Evolutionary conservation across 768 basidiomycete species (phyloP), one percentile per base, ranked within the genome.

Genomic region (Naganishia randhawae): DNA sequence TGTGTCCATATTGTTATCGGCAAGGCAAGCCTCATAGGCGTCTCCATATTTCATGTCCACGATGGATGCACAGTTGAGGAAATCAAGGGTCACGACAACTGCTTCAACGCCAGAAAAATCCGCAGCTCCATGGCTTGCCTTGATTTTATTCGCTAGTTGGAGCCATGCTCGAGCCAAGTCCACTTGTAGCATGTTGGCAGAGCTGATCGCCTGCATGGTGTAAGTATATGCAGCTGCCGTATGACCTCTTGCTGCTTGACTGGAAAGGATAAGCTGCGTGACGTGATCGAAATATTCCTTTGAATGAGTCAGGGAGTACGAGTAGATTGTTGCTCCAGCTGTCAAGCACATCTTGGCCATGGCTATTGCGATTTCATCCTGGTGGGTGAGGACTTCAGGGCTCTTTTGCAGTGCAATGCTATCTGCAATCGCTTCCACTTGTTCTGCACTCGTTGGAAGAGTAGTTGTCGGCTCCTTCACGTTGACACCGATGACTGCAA

Each of bases 321-420:
- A 39, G 39, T 61, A 61, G 22, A 61, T 29, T 13, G 57, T 61
- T 5, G 57, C 57, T 2, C 57, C 57, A 6, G 57, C 57, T 39
- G 17, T 61, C 57, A 61, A 42, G 22, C 57, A 61, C 35, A 61
- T 35, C 37, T 61, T 41, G 29, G 57, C 57, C n/a, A 61, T 29
- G 16, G 57, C 35, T 10, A 41, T 42, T 1, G 37, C 57, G 13
- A 61, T 25, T 6, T 39, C 57, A 14, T 61, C 57, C 13, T 41
- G 1, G 2, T 25, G 37, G 3, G 9, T 25, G 6, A 14, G 1
- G 22, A 39, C 17, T 9, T n/a, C n/a, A 1, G 2, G 1, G 2
- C 19, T 2, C 2, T n/a, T 6, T 42, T 19, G n/a, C 22, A 25
- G 11, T 4, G 35, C 32, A 25, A 61, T 29, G 7, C 27, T 39